Conservation (phyloP, 257 asterid species). For the Nicotiana tabacum region DNA sequence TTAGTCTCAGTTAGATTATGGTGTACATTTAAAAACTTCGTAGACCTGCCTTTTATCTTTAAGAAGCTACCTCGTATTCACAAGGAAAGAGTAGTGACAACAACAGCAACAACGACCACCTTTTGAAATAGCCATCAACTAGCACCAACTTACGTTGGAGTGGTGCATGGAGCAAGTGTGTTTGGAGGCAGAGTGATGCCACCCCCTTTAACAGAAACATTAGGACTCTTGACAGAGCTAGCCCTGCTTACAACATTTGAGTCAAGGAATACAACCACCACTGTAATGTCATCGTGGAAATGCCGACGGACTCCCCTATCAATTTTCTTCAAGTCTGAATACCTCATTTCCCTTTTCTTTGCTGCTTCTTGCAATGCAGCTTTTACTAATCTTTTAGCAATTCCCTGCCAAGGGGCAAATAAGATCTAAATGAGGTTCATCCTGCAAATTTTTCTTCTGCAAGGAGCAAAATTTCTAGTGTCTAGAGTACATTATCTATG, state of each 20-base stretch:
- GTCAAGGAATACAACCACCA: slow-evolving; percentile 66
- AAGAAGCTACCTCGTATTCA: slow-evolving; percentile 39
- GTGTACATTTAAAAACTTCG: slow-evolving; percentile 42
- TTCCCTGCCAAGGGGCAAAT: slow-evolving; percentile 47
- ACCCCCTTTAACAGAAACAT: slow-evolving; percentile 62
- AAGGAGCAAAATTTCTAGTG: neutral
- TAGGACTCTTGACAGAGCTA: slow-evolving; percentile 40
- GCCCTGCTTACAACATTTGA: slow-evolving; percentile 66
- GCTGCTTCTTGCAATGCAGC: slow-evolving; percentile 1
- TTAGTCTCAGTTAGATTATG: slow-evolving; percentile 32
- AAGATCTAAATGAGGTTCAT: neutral
- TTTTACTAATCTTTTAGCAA: slow-evolving; percentile 71
- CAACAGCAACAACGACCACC: slow-evolving; percentile 13
- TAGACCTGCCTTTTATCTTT: slow-evolving; percentile 29
- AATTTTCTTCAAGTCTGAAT: slow-evolving; percentile 81
- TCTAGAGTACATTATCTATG: neutral
- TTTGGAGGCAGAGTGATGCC: slow-evolving; percentile 44
- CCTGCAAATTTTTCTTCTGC: neutral
- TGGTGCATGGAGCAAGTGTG: slow-evolving; percentile 45
- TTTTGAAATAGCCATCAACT: slow-evolving; percentile 20
- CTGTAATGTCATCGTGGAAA: slow-evolving; percentile 85
- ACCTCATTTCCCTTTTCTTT: slow-evolving; percentile 32
- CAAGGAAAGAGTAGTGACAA: slow-evolving; percentile 10
- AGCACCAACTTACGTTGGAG: slow-evolving; percentile 24
- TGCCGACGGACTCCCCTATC: slow-evolving; percentile 82